Percentiles rank a stretch among this genome's conserved stretches.
Conservation (phyloP, 176 grass and related monocot species). For the Melocanna baccifera region DNA sequence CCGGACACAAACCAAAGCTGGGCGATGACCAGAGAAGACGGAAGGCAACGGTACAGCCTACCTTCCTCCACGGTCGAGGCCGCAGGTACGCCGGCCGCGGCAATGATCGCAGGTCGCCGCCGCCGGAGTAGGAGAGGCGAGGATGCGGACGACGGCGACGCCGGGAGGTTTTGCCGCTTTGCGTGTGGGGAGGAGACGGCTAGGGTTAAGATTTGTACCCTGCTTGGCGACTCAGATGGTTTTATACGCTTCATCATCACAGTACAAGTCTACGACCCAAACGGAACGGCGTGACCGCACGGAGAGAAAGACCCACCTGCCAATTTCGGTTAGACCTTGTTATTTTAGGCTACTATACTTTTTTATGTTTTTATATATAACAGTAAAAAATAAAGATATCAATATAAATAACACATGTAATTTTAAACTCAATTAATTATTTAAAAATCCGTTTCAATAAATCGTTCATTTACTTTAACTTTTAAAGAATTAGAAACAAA, state of each 20-base stretch:
- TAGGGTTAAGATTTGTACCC: neutral
- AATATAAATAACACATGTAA: too few relatives aligned
- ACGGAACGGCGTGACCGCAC: neutral
- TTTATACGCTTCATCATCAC: neutral
- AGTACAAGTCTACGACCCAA: neutral
- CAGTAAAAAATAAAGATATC: too few relatives aligned
- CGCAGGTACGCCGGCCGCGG: neutral
- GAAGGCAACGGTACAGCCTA: neutral
- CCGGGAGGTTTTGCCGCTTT: neutral
- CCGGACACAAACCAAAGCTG: neutral
- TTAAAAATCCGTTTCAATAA: too few relatives aligned
- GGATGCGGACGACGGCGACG: neutral
- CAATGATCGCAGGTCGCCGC: neutral
- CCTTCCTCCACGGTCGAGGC: neutral
- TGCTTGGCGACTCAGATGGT: neutral
- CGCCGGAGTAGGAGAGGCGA: neutral
- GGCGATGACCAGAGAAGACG: neutral
- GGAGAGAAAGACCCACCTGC: neutral
- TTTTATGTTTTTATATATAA: too few relatives aligned
- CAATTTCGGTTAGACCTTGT: neutral
- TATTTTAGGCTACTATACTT: too few relatives aligned
- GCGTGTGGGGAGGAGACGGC: neutral
- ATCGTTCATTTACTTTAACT: too few relatives aligned
- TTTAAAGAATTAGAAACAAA: too few relatives aligned
- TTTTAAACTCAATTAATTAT: too few relatives aligned